phyloP scores from a whole-genome alignment of 257 asterid species.

The Prunella vulgaris region DNA sequence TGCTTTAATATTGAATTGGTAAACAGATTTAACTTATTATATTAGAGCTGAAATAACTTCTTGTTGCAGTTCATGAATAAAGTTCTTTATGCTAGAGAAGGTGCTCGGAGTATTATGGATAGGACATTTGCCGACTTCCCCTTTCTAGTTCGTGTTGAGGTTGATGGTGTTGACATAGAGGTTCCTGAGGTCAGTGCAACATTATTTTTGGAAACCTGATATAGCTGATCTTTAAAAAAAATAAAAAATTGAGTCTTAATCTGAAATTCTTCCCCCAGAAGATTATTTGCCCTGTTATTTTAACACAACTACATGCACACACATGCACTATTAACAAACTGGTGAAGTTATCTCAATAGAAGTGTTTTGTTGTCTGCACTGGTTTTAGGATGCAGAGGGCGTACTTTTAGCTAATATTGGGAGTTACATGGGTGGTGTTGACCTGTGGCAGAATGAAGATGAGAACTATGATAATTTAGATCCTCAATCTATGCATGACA shows the following conservation, averaged over 20 bases:
- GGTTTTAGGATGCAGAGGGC: slow-evolving; percentile 87
- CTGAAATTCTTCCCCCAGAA: slow-evolving; percentile 10
- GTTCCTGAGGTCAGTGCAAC: slow-evolving; percentile 82
- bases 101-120: slow-evolving; percentile 92
- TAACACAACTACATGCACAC: background rate
- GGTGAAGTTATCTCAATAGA: slow-evolving; percentile 13
- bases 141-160: slow-evolving; percentile 92
- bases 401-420: slow-evolving; percentile 93
- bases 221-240: background rate
- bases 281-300: background rate
- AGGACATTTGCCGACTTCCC: slow-evolving; percentile 89
- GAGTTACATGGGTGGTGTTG: slow-evolving; percentile 99
- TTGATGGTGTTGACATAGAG: slow-evolving; percentile 89
- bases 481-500: slow-evolving; percentile 99
- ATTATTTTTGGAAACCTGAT: slow-evolving; percentile 10
- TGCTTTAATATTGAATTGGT: slow-evolving; percentile 12
- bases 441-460: slow-evolving; percentile 97
- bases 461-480: slow-evolving; percentile 82
- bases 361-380: slow-evolving; percentile 15
- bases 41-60: slow-evolving; percentile 23
- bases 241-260: too few relatives aligned
- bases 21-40: background rate
- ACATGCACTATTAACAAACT: background rate
- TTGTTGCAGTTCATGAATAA: slow-evolving; percentile 95
- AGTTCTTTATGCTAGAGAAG: slow-evolving; percentile 98